Percentiles rank a stretch among this genome's conserved stretches.
Evolutionary conservation across 495 filamentous ascomycete genomes (phyloP).

Genomic region (Hypoxylon crocopeplum): DNA sequence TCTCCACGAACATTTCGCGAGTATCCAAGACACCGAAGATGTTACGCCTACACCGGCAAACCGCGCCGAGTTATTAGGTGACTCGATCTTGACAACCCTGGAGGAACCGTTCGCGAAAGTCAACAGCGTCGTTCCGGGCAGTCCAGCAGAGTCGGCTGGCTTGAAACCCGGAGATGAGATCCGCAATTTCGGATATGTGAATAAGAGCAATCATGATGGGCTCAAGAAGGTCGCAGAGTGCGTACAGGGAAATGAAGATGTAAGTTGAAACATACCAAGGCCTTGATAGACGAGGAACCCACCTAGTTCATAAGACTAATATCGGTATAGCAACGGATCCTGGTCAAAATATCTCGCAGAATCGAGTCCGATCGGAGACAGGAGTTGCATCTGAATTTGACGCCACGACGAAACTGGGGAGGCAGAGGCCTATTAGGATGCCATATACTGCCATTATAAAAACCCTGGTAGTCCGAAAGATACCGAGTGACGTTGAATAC

Average conservation of each 20-base stretch:
- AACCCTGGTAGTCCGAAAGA: neutral
- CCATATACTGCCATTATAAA: constrained; percentile 77
- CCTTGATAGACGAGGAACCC: neutral
- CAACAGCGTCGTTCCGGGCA: constrained; percentile 77
- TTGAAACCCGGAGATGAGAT: constrained; percentile 84
- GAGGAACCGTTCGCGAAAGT: constrained; percentile 88
- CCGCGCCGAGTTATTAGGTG: constrained; percentile 41
- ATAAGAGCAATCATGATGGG: constrained; percentile 82
- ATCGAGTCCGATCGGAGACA: constrained; percentile 49
- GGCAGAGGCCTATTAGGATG: constrained; percentile 88
- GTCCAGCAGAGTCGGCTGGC: constrained; percentile 85
- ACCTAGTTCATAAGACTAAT: constrained; percentile 1
- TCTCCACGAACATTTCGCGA: constrained; percentile 80
- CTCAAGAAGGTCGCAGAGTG: constrained; percentile 83
- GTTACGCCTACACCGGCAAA: constrained; percentile 17
- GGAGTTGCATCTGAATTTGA: constrained; percentile 73
- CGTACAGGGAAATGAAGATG: constrained; percentile 88
- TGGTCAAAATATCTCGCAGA: constrained; percentile 71
- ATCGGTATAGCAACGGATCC: constrained; percentile 63
- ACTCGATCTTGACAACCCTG: constrained; percentile 49
- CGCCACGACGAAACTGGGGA: constrained; percentile 81
- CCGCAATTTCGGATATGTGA: constrained; percentile 80
- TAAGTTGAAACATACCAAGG: constrained; percentile 56
- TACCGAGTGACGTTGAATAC: neutral
- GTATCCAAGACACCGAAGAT: constrained; percentile 47